Base-by-base conservation (phyloP, 1,284 basidiomycete genomes). In the Microbotryum lychnidis-dioicae region DNA sequence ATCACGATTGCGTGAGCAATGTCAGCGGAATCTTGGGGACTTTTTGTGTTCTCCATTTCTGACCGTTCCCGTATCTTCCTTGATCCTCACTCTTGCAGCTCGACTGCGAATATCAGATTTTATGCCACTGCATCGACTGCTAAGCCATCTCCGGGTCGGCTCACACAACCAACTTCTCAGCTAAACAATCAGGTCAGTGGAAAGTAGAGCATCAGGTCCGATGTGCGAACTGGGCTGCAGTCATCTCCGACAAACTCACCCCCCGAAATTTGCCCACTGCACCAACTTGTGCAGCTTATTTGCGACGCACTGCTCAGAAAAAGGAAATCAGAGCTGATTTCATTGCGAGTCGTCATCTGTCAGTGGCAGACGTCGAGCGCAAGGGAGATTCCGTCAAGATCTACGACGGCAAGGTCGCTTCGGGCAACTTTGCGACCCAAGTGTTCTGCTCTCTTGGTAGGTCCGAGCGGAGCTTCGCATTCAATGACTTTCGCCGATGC, bases 371-470 rank as follows among this genome's bases (percentile, higher is more conserved):
- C 16, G 37, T 42, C 37, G 37, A 66, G 61, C 44, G 70, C 31
- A 58, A 56, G 16, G 70, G 72, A 27, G 37, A 18, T 42, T 21
- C 61, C 20, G 61, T 69, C 27, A 69, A 69, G 48, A 56, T 66
- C 47, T 73, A 66, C 57, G 56, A 58, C 18, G 61, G 59, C 31
- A 66, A 66, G 57, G 70, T 64, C 1, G 69, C 62, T 0, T 57
- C 53, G 3, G 70, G 66, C 8, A 64, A 65, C 56, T 56, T 46
- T 12, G 67, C 67, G 33, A 68, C 68, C 25, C 64, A 68, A 50
- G 27, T 68, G 20, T 72, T 72, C 62, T 72, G 68, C 4, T 56
- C 68, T 8, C 57, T 70, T 5, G 66, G 58, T 20, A 69, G 68
- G 33, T 66, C 66, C 27, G 57, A 25, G 10, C 31, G 18, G 29